Conservation (phyloP, 768 basidiomycete genomes). For the Sistotremastrum suecicum region DNA sequence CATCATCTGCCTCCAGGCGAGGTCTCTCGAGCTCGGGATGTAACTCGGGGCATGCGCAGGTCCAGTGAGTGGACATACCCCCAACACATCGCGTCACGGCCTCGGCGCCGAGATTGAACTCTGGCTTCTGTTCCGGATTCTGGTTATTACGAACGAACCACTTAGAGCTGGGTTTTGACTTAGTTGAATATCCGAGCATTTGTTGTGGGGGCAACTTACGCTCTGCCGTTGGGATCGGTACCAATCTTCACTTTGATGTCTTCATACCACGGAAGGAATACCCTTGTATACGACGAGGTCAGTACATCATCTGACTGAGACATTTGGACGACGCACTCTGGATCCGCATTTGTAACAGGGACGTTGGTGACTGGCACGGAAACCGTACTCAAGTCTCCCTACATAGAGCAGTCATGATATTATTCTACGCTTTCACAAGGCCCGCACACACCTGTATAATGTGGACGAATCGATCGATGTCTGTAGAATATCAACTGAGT, state of each 20-base stretch:
- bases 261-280: no score
- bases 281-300: no score
- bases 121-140: slow-evolving; percentile 8
- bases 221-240: no score
- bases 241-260: no score
- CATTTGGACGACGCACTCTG: no score
- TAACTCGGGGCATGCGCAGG: slow-evolving; percentile 12
- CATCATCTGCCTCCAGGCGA: slow-evolving; percentile 1
- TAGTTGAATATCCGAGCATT: no score
- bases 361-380: neutral
- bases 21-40: slow-evolving; percentile 7
- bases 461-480: slow-evolving; percentile 18
- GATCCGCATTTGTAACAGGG: neutral
- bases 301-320: no score
- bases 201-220: no score
- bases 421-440: neutral
- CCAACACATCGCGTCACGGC: slow-evolving; percentile 15
- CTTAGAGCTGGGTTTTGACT: no score
- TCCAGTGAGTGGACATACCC: slow-evolving; percentile 14
- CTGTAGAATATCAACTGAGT: neutral
- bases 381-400: slow-evolving; percentile 1
- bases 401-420: neutral
- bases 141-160: slow-evolving; percentile 1
- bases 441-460: slow-evolving; percentile 3
- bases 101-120: slow-evolving; percentile 10